These are phyloP conservation scores for Botrytis aclada DNA, from an alignment of 2,329 filamentous ascomycete genomes.

Conservation along the genomic window DNA sequence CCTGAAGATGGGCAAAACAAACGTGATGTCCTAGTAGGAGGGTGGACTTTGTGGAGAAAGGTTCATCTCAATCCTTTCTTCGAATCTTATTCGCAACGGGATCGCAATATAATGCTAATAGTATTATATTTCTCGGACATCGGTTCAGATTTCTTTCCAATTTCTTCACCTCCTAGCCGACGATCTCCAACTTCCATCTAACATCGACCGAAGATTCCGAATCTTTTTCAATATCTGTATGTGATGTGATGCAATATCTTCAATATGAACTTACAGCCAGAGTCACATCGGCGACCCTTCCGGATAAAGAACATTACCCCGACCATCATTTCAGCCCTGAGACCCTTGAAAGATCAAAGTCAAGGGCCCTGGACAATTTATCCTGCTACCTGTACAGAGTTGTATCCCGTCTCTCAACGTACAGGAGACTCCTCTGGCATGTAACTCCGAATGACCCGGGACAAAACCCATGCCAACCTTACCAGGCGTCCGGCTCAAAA, in stretches of 20 bases:
- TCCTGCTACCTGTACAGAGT: background rate
- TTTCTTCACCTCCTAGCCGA: background rate
- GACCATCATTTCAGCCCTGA: background rate
- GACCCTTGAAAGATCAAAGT: background rate
- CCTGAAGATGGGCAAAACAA: background rate
- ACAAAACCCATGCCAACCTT: background rate
- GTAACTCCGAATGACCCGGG: background rate
- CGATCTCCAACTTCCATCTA: background rate
- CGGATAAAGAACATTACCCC: background rate
- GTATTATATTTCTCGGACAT: background rate
- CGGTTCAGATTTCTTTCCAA: background rate
- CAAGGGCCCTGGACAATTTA: background rate
- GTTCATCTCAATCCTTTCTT: background rate
- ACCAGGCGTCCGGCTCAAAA: background rate
- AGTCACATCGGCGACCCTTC: slow-evolving; percentile 9
- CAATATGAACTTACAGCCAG: background rate
- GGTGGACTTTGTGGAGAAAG: background rate
- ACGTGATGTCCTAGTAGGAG: background rate
- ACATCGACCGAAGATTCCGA: background rate
- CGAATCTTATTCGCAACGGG: background rate
- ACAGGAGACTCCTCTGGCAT: background rate
- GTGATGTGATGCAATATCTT: background rate
- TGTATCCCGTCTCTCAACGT: background rate
- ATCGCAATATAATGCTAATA: background rate
- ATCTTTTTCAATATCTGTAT: background rate